phyloP scores from a whole-genome alignment of 1,284 basidiomycete species.

The Trametes pubescens region DNA sequence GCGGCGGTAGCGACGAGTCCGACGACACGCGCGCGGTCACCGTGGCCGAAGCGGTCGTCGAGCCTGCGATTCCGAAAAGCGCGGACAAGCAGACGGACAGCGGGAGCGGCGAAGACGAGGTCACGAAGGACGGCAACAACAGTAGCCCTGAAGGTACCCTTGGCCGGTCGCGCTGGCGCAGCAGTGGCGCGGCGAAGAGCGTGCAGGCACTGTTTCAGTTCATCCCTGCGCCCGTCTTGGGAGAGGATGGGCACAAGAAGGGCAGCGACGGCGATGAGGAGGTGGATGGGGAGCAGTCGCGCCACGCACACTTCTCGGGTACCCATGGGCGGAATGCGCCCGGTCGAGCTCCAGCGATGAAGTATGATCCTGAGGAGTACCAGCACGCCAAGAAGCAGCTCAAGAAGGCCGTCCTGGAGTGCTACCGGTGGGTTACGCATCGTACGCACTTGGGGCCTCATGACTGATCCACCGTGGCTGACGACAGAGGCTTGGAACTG shows the following conservation, averaged over 20 bases:
- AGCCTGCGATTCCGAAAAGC: constrained; percentile 11
- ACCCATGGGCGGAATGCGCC: neutral
- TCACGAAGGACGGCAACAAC: constrained; percentile 5
- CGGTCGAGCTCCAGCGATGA: neutral
- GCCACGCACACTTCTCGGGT: neutral
- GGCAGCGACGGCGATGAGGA: constrained; percentile 11
- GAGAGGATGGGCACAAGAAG: constrained; percentile 4
- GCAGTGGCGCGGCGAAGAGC: constrained; percentile 17
- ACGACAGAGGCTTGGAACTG: constrained; percentile 70
- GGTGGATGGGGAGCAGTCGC: neutral
- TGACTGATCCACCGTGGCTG: constrained; percentile 9
- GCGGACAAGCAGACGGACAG: constrained; percentile 6
- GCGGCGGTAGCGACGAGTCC: neutral
- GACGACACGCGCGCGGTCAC: neutral
- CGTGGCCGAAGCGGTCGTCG: neutral
- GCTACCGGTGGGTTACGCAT: constrained; percentile 69
- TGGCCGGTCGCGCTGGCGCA: constrained; percentile 19
- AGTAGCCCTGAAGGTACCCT: constrained; percentile 17
- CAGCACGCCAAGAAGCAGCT: constrained; percentile 83
- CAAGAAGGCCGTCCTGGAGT: constrained; percentile 85
- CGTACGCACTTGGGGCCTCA: too few relatives aligned
- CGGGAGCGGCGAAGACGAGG: constrained; percentile 14
- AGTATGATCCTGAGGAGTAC: constrained; percentile 80
- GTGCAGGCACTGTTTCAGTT: constrained; percentile 27
- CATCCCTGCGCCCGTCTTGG: neutral